Percentiles rank a stretch among this genome's conserved stretches.
phyloP scores from a whole-genome alignment of 371 early-diverging fungal genomes.

The Synchytrium microbalum region DNA sequence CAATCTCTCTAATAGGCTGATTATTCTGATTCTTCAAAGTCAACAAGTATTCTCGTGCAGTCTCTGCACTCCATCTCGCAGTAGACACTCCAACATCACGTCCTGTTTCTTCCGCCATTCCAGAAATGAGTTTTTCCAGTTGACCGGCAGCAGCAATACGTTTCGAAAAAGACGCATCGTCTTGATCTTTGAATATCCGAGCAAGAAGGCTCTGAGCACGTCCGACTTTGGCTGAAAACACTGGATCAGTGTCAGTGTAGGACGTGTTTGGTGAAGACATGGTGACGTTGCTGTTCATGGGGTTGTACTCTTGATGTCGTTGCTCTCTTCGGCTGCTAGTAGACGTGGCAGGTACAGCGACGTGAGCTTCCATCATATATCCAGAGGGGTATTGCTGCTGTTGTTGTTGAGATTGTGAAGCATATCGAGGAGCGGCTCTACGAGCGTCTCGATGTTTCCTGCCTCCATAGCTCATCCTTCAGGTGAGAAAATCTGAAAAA shows the following conservation, averaged over 20 bases:
- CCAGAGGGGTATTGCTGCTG: no score
- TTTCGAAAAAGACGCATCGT: constrained; percentile 17
- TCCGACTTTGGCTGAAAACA: neutral
- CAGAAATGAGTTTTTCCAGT: constrained; percentile 5
- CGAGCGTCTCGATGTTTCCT: neutral
- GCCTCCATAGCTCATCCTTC: neutral
- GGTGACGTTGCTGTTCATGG: no score
- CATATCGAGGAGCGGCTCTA: neutral
- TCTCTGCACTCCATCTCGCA: neutral
- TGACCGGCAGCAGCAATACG: constrained; percentile 16
- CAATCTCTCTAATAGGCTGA: constrained; percentile 4
- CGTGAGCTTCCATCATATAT: no score
- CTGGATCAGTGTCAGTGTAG: neutral
- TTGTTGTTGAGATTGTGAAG: no score
- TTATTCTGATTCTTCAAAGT: constrained; percentile 6
- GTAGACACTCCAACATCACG: neutral
- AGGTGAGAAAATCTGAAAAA: no score
- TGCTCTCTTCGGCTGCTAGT: no score
- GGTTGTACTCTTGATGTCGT: no score
- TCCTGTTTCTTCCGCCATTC: neutral
- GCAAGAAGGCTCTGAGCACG: constrained; percentile 5
- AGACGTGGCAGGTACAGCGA: no score
- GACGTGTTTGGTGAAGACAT: neutral
- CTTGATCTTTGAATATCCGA: constrained; percentile 12
- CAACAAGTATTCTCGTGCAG: neutral